Conservation (phyloP, 148 eudicot species). For the Rhododendron williamsianum region DNA sequence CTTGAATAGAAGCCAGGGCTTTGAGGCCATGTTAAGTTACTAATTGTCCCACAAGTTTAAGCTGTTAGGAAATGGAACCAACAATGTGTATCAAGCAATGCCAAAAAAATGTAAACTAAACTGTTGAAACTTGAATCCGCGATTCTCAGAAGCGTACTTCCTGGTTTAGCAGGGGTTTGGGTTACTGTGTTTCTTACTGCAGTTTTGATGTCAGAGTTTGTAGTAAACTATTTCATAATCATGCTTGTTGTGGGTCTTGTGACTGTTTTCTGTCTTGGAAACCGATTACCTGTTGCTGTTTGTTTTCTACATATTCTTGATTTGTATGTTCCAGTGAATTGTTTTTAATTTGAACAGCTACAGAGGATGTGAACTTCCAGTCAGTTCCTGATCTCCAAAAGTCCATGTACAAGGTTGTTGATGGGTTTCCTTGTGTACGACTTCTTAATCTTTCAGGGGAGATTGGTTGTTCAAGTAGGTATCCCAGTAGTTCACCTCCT, state of each 20-base stretch:
- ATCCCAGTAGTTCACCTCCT: slow-evolving; percentile 7
- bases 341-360: slow-evolving; percentile 23
- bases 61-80: not conserved
- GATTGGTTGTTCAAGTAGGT: slow-evolving; percentile 95
- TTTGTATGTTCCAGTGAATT: not conserved
- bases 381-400: slow-evolving; percentile 96
- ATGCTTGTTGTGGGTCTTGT: not conserved
- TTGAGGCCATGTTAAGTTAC: not conserved
- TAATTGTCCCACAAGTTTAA: not conserved
- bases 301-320: not conserved
- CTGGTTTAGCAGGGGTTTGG: not conserved
- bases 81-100: not conserved
- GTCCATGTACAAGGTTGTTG: slow-evolving; percentile 71
- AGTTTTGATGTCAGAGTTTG: not conserved
- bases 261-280: not conserved
- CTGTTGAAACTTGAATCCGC: not conserved
- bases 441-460: slow-evolving; percentile 83
- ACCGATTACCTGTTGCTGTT: not conserved
- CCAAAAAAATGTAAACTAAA: not conserved
- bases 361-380: slow-evolving; percentile 39
- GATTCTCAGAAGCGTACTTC: not conserved
- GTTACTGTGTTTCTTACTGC: not conserved
- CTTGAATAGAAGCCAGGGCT: not conserved
- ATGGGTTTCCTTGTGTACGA: slow-evolving; percentile 91
- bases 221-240: too few species aligned